Percentiles rank a stretch among this genome's conserved stretches.
These are phyloP conservation scores for Strigomonas culicis DNA, from an alignment of 208 protist species.

Conservation along the genomic window DNA sequence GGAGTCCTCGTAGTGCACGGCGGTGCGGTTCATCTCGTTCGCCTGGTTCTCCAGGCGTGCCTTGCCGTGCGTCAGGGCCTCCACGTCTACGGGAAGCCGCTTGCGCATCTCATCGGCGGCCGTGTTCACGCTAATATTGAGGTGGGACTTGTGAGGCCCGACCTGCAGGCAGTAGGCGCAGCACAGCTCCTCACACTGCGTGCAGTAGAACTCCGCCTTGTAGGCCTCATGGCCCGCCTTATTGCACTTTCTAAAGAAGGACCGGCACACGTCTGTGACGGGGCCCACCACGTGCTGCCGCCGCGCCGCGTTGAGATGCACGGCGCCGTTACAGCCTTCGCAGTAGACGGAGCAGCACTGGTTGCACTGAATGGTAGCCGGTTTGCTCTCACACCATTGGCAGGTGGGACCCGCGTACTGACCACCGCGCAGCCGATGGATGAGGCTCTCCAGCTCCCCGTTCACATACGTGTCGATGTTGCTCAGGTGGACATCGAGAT, in stretches of 20 bases:
- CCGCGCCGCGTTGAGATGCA: constrained; percentile 76
- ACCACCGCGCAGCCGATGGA: constrained; percentile 34
- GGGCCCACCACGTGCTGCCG: constrained; percentile 40
- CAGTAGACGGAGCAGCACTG: constrained; percentile 74
- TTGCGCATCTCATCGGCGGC: constrained; percentile 62
- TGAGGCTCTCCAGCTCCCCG: constrained; percentile 34
- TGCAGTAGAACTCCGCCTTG: constrained; percentile 77
- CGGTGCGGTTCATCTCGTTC: constrained; percentile 61
- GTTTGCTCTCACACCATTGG: constrained; percentile 72
- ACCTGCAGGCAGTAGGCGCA: constrained; percentile 88
- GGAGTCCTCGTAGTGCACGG: constrained; percentile 47
- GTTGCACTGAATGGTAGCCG: constrained; percentile 53
- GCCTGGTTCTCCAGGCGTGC: constrained; percentile 48
- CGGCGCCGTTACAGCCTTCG: constrained; percentile 53
- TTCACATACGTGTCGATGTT: constrained; percentile 42
- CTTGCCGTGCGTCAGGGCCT: constrained; percentile 38
- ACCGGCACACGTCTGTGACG: constrained; percentile 30
- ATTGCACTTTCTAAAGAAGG: constrained; percentile 40
- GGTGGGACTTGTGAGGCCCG: constrained; percentile 65
- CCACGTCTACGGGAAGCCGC: constrained; percentile 49
- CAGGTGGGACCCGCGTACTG: constrained; percentile 33
- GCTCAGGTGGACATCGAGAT: constrained; percentile 20
- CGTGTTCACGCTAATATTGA: constrained; percentile 28
- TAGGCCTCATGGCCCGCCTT: constrained; percentile 74
- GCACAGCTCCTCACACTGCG: constrained; percentile 63